Base-by-base conservation (phyloP, 2,329 filamentous ascomycete genomes). In the Epichloe amarillans region DNA sequence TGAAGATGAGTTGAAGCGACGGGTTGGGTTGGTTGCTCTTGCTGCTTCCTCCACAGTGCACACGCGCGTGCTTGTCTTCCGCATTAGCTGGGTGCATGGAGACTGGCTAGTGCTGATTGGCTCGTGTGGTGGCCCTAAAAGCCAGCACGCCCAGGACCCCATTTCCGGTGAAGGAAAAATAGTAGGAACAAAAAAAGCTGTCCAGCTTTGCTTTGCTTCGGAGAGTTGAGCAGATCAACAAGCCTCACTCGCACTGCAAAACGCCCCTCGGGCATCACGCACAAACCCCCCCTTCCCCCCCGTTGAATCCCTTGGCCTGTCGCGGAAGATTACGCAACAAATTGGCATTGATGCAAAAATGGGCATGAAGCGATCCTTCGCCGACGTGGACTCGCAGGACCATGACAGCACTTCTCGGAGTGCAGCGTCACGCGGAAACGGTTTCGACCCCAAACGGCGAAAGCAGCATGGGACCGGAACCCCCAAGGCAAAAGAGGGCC, bases 401-500 rank as follows among this genome's bases (percentile, higher is more conserved):
- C 48, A 42, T 30, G 44, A 47, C 14, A 35, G 19, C 14, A 44
- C 47, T 46, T 39, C 41, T 40, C 42, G n/a, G 35, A 36, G 44
- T 10, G 39, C 17, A 35, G 30, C 42, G 33, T 11, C 38, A 36
- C 47, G 50, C 51, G 47, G 48, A 41, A 36, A 49, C 41, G 10
- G 46, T 50, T 51, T 42, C 40, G 45, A 54, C 30, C 41, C 39
- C 47, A 66, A 66, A 58, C 69, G 64, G 49, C 62, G 57, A 53
- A 70, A 70, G 53, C 62, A 62, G 42, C 60, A 53, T 50, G 55
- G 55, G 40, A 61, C 62, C 52, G 54, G 57, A 50, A 74, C 69
- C 57, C 64, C 67, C 58, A 69, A 69, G 53, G 64, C 68, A 11
- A 74, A 69, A 54, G 68, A 72, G 35, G 71, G 71, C 46, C 72